Evolutionary conservation across 2,329 filamentous ascomycete species (phyloP).

Genomic region (Aspergillus novoparasiticus): DNA sequence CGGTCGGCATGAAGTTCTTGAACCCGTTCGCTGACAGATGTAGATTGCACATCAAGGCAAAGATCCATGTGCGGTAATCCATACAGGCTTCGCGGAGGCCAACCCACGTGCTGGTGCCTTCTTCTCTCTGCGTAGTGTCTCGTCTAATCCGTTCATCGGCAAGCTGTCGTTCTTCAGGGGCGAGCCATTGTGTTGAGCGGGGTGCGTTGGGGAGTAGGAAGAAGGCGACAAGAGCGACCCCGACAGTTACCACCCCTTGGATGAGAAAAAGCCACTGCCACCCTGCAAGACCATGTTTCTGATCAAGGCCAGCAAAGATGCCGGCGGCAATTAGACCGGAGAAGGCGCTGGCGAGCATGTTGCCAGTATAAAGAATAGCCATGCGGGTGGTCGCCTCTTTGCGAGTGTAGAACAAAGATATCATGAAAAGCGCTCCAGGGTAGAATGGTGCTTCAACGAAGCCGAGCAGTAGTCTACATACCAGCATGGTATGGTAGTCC

Average conservation of each 20-base stretch:
- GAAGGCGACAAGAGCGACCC: conserved; percentile 38
- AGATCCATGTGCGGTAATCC: conserved; percentile 57
- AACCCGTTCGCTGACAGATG: conserved; percentile 57
- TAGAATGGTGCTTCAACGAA: conserved; percentile 51
- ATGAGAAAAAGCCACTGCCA: conserved; percentile 62
- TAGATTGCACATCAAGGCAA: conserved; percentile 60
- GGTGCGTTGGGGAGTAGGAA: conserved; percentile 46
- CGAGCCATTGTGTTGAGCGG: conserved; percentile 50
- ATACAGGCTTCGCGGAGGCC: conserved; percentile 53
- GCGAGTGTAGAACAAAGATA: conserved; percentile 69
- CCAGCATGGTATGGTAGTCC: conserved; percentile 18
- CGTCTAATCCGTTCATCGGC: conserved; percentile 52
- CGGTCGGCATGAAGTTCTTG: conserved; percentile 45
- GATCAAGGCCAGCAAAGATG: conserved; percentile 32
- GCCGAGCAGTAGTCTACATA: conserved; percentile 42
- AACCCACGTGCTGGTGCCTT: conserved; percentile 46
- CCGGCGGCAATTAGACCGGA: conserved; percentile 21
- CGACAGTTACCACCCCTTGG: conserved; percentile 51
- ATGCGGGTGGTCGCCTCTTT: conserved; percentile 49
- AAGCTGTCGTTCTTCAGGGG: conserved; percentile 50
- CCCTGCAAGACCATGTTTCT: conserved; percentile 30
- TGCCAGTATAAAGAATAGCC: conserved; percentile 42
- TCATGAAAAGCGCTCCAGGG: conserved; percentile 64
- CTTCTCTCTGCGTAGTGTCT: conserved; percentile 54
- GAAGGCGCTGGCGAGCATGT: conserved; percentile 17